Conservation (phyloP, 495 filamentous ascomycete genomes). For the Hypoxylon subgilvum region DNA sequence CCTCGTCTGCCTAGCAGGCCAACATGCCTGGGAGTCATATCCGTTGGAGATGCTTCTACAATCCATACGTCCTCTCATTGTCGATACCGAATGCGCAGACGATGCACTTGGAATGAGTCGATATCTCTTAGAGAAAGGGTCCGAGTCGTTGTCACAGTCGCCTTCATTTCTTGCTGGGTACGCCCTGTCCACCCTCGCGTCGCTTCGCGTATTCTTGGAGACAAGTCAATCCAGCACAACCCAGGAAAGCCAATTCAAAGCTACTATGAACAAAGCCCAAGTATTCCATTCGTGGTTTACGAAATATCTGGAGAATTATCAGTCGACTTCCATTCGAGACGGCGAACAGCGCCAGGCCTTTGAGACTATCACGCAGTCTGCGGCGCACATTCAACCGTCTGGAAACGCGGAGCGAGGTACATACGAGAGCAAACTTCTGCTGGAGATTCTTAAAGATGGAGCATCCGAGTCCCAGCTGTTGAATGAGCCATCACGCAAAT, state of each 20-base stretch:
- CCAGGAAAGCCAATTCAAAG: constrained; percentile 74
- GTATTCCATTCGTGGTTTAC: constrained; percentile 75
- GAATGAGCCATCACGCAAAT: constrained; percentile 68
- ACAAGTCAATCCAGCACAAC: constrained; percentile 71
- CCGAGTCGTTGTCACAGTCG: constrained; percentile 63
- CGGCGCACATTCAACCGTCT: constrained; percentile 60
- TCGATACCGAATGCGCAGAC: constrained; percentile 85
- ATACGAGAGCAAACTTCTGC: constrained; percentile 73
- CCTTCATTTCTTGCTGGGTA: constrained; percentile 82
- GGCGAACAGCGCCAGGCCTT: constrained; percentile 61
- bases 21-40: constrained; percentile 73
- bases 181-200: constrained; percentile 74
- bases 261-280: constrained; percentile 69
- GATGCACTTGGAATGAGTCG: constrained; percentile 87
- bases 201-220: constrained; percentile 72
- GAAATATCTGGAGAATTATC: constrained; percentile 63
- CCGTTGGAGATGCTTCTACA: constrained; percentile 91
- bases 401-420: constrained; percentile 66
- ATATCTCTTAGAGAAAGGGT: constrained; percentile 78
- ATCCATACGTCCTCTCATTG: constrained; percentile 76
- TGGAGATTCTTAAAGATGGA: constrained; percentile 76
- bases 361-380: constrained; percentile 65
- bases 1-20: constrained; percentile 76
- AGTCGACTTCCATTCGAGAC: constrained; percentile 55
- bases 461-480: constrained; percentile 65